Conservation (phyloP, 805 yeast species). For the Zygoascus ofunaensis region DNA sequence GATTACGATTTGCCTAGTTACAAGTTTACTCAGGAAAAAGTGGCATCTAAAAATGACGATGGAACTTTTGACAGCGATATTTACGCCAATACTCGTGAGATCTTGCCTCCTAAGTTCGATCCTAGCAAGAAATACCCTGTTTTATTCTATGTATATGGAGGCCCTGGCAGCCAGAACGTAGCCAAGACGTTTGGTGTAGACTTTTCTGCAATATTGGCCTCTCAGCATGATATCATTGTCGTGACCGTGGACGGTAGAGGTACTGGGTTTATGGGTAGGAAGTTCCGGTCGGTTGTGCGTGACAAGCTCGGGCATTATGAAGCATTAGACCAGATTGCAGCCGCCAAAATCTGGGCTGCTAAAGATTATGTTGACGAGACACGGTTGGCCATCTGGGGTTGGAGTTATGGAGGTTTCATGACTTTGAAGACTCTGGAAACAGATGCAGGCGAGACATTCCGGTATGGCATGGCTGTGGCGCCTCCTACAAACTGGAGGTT, state of each 20-base stretch:
- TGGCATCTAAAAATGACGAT: slow-evolving; percentile 38
- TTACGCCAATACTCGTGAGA: slow-evolving; percentile 56
- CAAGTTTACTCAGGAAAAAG: slow-evolving; percentile 36
- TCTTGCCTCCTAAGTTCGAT: slow-evolving; percentile 64
- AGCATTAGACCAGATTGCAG: slow-evolving; percentile 76
- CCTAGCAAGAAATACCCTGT: slow-evolving; percentile 61
- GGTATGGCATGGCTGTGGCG: slow-evolving; percentile 90
- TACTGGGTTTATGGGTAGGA: slow-evolving; percentile 79
- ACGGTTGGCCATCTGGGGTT: slow-evolving; percentile 87
- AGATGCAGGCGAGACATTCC: slow-evolving; percentile 67
- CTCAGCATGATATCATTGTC: slow-evolving; percentile 72
- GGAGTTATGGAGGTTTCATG: slow-evolving; percentile 96
- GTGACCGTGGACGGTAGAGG: slow-evolving; percentile 97
- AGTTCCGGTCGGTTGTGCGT: slow-evolving; percentile 70
- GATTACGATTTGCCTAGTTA: slow-evolving; percentile 50
- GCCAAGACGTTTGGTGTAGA: slow-evolving; percentile 47
- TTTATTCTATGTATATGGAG: slow-evolving; percentile 85
- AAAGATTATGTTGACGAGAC: slow-evolving; percentile 56
- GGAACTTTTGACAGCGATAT: slow-evolving; percentile 24
- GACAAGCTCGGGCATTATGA: slow-evolving; percentile 77
- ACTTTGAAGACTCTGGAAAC: slow-evolving; percentile 82
- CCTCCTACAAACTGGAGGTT: slow-evolving; percentile 94
- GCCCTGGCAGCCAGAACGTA: slow-evolving; percentile 89
- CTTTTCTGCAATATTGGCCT: slow-evolving; percentile 69
- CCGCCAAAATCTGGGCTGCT: slow-evolving; percentile 63